Base-by-base conservation (phyloP, 352 stramenopile species). In the Plasmopara halstedii region DNA sequence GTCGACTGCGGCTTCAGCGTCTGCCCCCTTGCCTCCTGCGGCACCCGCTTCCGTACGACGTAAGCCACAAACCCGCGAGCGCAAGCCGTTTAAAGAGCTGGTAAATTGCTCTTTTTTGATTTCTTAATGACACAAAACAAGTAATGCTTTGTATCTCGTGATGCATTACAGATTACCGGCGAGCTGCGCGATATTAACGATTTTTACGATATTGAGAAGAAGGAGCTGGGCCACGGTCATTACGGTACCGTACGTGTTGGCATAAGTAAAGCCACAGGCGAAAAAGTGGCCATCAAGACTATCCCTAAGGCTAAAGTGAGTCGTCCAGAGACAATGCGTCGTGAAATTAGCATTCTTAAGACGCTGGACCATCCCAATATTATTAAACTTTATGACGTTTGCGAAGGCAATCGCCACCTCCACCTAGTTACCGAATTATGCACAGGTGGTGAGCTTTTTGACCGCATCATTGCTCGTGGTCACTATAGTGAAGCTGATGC, bases 401-500 rank as follows among this genome's bases (percentile, higher is more conserved):
- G 97, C 60, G 96, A 99, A 61, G 90, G 98, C 67, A 78, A 94
- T 46, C 88, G 95, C 45, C 96, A 98, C 64, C 56, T 99, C 14
- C 94, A 99, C 61, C 56, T 99, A 5, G 89, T 99, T 36, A 98
- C 95, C 18, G 96, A 99, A 64, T 69, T 99, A 0, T 99, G 95
- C 72, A 98, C 85, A 5, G 96, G 96, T 33, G 96, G 96, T 45
- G 96, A 99, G 58, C 79, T 97, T 26, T 97, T 97, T 46, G 88
- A 97, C 46, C 81, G 82, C 50, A 97, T 97, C 64, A 88, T 96
- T 39, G 70, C 85, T 6, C 72, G 74, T 18, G 74, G 74, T 17
- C 93, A 98, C 70, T 99, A 98, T 74, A 98, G 89, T n/a, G 96
- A 99, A 62, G 70, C 87, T 13, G 95, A 99, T 64, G 95, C 95